Percentiles rank a stretch among this genome's conserved stretches.
Evolutionary conservation across 1,139 yeast genomes (phyloP).

Genomic region (Suhomyces bolitotheri): DNA sequence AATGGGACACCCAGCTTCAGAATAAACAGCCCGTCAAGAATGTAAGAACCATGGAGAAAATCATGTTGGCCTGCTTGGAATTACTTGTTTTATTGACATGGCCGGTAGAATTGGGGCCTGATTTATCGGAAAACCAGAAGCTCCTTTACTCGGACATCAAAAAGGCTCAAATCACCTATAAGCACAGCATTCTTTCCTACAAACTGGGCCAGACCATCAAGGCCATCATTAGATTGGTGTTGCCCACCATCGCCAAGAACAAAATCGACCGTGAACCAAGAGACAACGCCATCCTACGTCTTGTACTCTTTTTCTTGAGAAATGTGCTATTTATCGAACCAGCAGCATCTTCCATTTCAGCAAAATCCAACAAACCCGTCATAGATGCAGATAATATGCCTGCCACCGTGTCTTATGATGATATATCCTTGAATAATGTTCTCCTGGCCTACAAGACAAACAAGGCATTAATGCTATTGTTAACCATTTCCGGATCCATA

Average conservation of each 20-base stretch:
- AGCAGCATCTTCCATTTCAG: conserved; percentile 50
- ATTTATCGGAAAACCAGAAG: conserved; percentile 57
- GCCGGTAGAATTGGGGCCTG: conserved; percentile 59
- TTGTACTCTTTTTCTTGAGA: conserved; percentile 72
- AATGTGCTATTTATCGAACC: conserved; percentile 79
- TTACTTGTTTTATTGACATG: conserved; percentile 81
- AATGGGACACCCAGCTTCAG: conserved; percentile 57
- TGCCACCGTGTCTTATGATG: conserved; percentile 55
- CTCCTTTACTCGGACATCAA: conserved; percentile 59
- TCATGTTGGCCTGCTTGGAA: conserved; percentile 74
- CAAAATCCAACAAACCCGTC: conserved; percentile 34
- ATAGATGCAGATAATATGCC: conserved; percentile 50
- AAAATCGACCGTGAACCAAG: conserved; percentile 62
- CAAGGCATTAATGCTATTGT: conserved; percentile 68
- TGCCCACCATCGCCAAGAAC: conserved; percentile 61
- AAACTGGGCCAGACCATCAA: conserved; percentile 63
- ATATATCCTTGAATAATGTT: conserved; percentile 63
- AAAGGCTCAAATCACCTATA: conserved; percentile 69
- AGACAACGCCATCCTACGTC: conserved; percentile 71
- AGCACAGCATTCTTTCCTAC: conserved; percentile 61
- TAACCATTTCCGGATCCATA: conserved; percentile 66
- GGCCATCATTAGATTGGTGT: conserved; percentile 68
- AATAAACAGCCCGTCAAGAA: conserved; percentile 29
- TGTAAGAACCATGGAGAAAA: conserved; percentile 50
- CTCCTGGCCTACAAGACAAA: conserved; percentile 60